Evolutionary conservation across 2,329 filamentous ascomycete species (phyloP).

Genomic region (Lomentospora prolificans): DNA sequence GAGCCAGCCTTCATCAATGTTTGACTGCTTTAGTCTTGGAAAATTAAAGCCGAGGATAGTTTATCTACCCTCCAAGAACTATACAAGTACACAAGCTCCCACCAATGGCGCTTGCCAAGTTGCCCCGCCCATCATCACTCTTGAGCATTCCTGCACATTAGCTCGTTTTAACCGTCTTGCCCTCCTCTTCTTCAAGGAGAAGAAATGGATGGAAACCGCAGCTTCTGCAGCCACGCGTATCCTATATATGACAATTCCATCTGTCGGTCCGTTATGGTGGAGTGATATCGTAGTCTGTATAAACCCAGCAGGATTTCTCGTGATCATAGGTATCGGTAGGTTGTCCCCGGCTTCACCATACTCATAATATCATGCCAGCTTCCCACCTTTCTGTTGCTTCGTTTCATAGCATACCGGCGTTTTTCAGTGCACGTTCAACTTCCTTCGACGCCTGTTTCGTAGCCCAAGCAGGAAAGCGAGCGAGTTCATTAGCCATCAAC

Average conservation of each 20-base stretch:
- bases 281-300: slow-evolving; percentile 5
- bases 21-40: slow-evolving; percentile 24
- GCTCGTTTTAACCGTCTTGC: too few relatives aligned
- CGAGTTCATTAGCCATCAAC: slow-evolving; percentile 10
- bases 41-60: slow-evolving; percentile 25
- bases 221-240: background rate
- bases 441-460: slow-evolving; percentile 16
- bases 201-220: background rate
- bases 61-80: slow-evolving; percentile 35
- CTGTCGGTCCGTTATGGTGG: slow-evolving; percentile 6
- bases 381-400: background rate
- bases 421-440: slow-evolving; percentile 26
- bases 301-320: slow-evolving; percentile 1
- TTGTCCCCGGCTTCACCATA: background rate
- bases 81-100: slow-evolving; percentile 24
- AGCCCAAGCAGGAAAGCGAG: background rate
- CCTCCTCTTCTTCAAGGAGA: background rate
- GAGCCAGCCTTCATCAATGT: background rate
- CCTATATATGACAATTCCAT: background rate
- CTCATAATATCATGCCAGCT: background rate
- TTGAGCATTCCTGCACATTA: too few relatives aligned
- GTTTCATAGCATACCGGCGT: slow-evolving; percentile 28
- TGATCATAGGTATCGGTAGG: background rate
- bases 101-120: background rate
- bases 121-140: background rate